phyloP scores from a whole-genome alignment of 805 yeast species.

The Priceomyces castillae region DNA sequence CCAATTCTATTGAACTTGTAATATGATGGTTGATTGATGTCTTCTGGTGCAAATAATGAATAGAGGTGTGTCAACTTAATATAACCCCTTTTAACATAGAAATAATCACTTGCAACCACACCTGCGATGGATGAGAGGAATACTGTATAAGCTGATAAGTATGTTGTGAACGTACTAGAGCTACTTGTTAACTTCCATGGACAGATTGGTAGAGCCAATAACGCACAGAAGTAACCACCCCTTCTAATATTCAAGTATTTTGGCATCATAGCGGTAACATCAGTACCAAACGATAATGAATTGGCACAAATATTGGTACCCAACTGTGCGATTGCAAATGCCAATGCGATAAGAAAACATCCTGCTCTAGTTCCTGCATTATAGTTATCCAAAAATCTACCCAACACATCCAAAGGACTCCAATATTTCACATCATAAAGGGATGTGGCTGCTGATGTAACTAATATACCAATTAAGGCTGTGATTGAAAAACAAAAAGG shows the following conservation, averaged over 20 bases:
- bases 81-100: slow-evolving; percentile 68
- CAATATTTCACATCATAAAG: slow-evolving; percentile 71
- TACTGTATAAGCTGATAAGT: slow-evolving; percentile 42
- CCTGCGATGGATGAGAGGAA: slow-evolving; percentile 45
- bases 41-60: slow-evolving; percentile 38
- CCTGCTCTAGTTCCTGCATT: slow-evolving; percentile 42
- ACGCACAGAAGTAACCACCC: slow-evolving; percentile 41
- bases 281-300: slow-evolving; percentile 42
- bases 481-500: slow-evolving; percentile 79
- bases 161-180: slow-evolving; percentile 40
- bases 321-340: slow-evolving; percentile 42
- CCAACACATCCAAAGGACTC: slow-evolving; percentile 80
- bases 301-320: slow-evolving; percentile 44
- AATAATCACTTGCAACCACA: slow-evolving; percentile 42
- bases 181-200: slow-evolving; percentile 44
- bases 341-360: slow-evolving; percentile 36
- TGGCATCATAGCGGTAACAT: slow-evolving; percentile 39
- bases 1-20: slow-evolving; percentile 67
- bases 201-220: slow-evolving; percentile 35
- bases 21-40: slow-evolving; percentile 25
- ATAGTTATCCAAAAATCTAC: slow-evolving; percentile 50
- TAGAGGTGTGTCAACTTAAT: slow-evolving; percentile 65
- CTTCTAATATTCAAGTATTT: slow-evolving; percentile 40
- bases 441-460: slow-evolving; percentile 71
- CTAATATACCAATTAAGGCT: slow-evolving; percentile 79